A percentile compares a stretch with the other conserved stretches of the same genome.
Evolutionary conservation across 1,284 basidiomycete species (phyloP).

Genomic region (Ceratobasidium sp.): DNA sequence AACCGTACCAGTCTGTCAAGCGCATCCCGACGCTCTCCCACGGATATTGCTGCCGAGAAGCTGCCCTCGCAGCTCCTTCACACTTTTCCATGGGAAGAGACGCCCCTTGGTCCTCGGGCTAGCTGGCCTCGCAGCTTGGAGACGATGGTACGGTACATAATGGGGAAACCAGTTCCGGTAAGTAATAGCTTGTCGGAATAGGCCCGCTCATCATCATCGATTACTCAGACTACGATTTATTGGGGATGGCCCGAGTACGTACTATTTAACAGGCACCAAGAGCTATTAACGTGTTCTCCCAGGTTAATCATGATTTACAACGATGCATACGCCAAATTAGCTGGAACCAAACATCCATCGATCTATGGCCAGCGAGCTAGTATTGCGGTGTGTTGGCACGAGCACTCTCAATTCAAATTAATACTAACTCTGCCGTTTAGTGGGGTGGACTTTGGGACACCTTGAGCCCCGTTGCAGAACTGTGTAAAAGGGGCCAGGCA

Average conservation of each 20-base stretch:
- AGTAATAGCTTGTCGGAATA: not conserved
- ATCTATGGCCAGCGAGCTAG: conserved; percentile 35
- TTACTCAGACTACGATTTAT: conserved; percentile 8
- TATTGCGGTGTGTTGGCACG: conserved; percentile 5
- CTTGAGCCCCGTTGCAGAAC: conserved; percentile 1
- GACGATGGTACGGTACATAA: conserved; percentile 20
- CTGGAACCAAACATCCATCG: conserved; percentile 37
- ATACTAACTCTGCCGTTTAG: not conserved
- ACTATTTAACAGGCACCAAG: not conserved
- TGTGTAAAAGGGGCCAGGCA: not conserved
- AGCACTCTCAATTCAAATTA: not conserved
- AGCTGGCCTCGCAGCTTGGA: conserved; percentile 38
- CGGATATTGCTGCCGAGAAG: not conserved
- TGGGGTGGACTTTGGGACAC: conserved; percentile 13
- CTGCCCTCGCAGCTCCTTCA: conserved; percentile 5
- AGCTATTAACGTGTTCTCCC: not conserved
- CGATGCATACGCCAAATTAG: conserved; percentile 37
- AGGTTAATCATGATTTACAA: conserved; percentile 39
- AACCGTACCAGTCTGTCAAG: no score
- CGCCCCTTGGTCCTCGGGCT: conserved; percentile 23
- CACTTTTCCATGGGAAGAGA: conserved; percentile 34
- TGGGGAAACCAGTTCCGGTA: conserved; percentile 34
- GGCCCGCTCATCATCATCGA: no score
- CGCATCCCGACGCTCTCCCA: not conserved
- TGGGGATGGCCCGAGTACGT: conserved; percentile 27